These are phyloP conservation scores for Arbutus unedo DNA, from an alignment of 148 eudicot species.

Conservation along the genomic window DNA sequence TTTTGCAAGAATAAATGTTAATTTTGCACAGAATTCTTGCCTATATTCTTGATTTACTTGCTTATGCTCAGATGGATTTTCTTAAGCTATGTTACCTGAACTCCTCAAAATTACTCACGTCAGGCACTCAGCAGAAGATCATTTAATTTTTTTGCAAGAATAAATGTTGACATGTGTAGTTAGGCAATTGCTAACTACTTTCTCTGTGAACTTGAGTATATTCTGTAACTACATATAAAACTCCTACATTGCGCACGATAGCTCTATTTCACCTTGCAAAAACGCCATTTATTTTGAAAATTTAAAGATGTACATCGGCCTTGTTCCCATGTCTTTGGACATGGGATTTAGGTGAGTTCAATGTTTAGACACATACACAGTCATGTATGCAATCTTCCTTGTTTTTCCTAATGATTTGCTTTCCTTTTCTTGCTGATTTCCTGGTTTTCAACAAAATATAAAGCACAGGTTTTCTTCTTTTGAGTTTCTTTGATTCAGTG, in stretches of 20 bases:
- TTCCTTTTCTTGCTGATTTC: constrained; percentile 2
- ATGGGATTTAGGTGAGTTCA: not conserved
- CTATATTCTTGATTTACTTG: not conserved
- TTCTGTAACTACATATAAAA: not conserved
- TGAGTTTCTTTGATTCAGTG: not conserved
- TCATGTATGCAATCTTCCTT: not conserved
- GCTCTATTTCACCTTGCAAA: not conserved
- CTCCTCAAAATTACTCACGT: not conserved
- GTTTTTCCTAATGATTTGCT: not conserved
- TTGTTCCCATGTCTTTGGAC: not conserved
- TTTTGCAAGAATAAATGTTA: not conserved
- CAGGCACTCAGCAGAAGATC: too few relatives aligned
- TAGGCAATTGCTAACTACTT: not conserved
- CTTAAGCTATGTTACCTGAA: not conserved
- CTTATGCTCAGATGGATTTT: not conserved
- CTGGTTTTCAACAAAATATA: not conserved
- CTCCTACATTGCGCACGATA: not conserved
- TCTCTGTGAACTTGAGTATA: not conserved
- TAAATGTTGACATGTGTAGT: not conserved
- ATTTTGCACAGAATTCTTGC: not conserved
- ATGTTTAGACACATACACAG: not conserved
- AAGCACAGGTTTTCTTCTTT: not conserved
- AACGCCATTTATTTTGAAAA: not conserved
- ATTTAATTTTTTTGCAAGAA: too few relatives aligned
- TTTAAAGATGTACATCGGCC: not conserved